Percentiles rank a stretch among this genome's conserved stretches.
phyloP scores from a whole-genome alignment of 1,284 basidiomycete species.

The Pyrrhoderma lamaoense region DNA sequence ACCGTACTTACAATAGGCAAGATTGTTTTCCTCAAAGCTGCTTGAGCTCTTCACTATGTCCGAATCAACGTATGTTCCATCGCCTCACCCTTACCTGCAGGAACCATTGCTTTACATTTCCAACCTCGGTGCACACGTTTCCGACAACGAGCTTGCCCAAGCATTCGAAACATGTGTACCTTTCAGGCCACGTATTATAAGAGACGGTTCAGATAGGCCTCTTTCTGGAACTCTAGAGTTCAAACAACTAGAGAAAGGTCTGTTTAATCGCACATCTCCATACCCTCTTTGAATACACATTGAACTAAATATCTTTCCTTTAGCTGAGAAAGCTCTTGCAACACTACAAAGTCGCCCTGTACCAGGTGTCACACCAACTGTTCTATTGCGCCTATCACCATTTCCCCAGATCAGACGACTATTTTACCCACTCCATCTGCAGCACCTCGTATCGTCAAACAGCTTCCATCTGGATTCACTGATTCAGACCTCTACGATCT shows the following conservation, averaged over 20 bases:
- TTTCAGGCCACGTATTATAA: conserved; percentile 65
- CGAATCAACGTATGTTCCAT: background rate
- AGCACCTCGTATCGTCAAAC: conserved; percentile 68
- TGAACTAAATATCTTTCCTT: conserved; percentile 8
- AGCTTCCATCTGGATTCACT: conserved; percentile 57
- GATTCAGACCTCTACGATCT: conserved; percentile 69
- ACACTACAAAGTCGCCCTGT: conserved; percentile 71
- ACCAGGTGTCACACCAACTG: conserved; percentile 45
- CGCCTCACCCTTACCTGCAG: conserved; percentile 65
- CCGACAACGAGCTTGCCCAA: conserved; percentile 65
- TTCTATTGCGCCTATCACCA: conserved; percentile 61
- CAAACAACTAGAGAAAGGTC: conserved; percentile 70
- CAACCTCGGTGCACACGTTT: conserved; percentile 58
- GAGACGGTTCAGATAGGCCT: conserved; percentile 46
- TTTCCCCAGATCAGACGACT: conserved; percentile 69
- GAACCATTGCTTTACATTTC: conserved; percentile 74
- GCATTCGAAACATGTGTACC: conserved; percentile 68
- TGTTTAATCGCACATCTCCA: conserved; percentile 21
- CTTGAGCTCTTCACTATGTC: no score
- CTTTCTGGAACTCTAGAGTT: conserved; percentile 71
- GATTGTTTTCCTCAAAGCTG: no score
- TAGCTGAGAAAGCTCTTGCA: conserved; percentile 84
- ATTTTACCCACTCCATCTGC: conserved; percentile 67
- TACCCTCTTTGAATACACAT: background rate
- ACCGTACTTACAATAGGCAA: no score